Percentiles rank a stretch among this genome's conserved stretches.
Evolutionary conservation across 352 stramenopile species (phyloP).

Genomic region (Globisporangium cystogenes): DNA sequence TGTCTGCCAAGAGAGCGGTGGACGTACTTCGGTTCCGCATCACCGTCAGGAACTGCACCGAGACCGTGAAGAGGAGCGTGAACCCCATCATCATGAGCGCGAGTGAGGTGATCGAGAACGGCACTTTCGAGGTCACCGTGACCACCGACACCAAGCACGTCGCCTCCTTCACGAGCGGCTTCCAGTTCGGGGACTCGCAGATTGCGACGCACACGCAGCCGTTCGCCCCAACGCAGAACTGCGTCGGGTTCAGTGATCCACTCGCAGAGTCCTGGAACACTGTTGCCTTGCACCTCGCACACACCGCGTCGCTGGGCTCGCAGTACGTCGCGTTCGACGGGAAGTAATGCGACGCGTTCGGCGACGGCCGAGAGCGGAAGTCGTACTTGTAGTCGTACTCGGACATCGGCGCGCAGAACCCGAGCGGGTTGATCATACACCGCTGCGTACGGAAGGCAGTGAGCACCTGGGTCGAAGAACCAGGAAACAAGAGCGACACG

Average conservation of each 20-base stretch:
- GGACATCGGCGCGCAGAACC: constrained; percentile 45
- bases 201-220: constrained; percentile 28
- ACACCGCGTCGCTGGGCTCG: constrained; percentile 26
- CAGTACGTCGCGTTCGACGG: constrained; percentile 62
- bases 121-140: background rate
- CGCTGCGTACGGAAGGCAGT: too few species aligned
- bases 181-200: constrained; percentile 17
- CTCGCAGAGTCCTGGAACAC: constrained; percentile 23
- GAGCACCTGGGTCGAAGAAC: too few species aligned
- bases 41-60: constrained; percentile 25
- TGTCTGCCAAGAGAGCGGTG: too few species aligned
- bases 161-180: constrained; percentile 8
- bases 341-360: constrained; percentile 41
- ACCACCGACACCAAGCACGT: constrained; percentile 27
- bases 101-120: constrained; percentile 20
- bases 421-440: constrained; percentile 48
- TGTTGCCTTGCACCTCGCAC: constrained; percentile 15
- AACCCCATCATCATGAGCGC: constrained; percentile 26
- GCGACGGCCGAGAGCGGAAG: constrained; percentile 27
- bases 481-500: background rate
- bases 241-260: constrained; percentile 20
- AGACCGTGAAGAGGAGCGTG: constrained; percentile 19
- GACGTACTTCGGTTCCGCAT: constrained; percentile 23
- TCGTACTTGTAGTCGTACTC: constrained; percentile 33
- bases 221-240: constrained; percentile 23